Evolutionary conservation across 371 early-diverging fungal genomes (phyloP), one percentile per base, ranked within the genome.

Genomic region (Mortierella sp.): DNA sequence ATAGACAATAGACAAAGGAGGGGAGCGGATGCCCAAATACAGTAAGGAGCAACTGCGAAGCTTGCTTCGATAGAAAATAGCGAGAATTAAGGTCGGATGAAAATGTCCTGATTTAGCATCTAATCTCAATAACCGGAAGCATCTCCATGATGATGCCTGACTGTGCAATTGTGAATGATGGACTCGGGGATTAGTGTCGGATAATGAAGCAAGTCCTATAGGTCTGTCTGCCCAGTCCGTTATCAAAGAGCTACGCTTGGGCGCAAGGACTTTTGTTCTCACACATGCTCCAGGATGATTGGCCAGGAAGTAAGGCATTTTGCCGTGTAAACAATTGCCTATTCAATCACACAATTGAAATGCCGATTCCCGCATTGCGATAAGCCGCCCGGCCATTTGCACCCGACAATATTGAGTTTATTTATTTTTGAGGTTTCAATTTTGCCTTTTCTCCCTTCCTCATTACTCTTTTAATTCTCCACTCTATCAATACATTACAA

Each of bases 401-500:
- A 62, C 62, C 62, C 62, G 62, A 62, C 59, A 16, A 14, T 43
- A 43, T 40, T 57, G n/a, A n/a, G 45, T 58, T 58, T 49, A 10
- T 45, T 55, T 61, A 11, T 61, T 24, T 30, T 60, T 30, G 39
- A 30, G 37, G 22, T 68, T 37, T 39, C 45, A 54, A 40, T 51
- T 35, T 52, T 57, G 39, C 62, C 40, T 43, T 59, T 52, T 64
- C 62, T n/a, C 61, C 61, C 24, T 73, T 58, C 71, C 61, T 64
- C 71, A 54, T 72, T 70, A 71, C 16, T 45, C 64, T 69, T 52
- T 57, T 59, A 12, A 49, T 14, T 14, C 24, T 26, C 28, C 55
- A 55, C 28, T 55, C 49, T 5, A 5, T 20, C 49, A n/a, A 49
- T 20, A 49, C 49, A 55, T 63, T 68, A 77, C 51, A 64, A 85